Base-by-base conservation (phyloP, 2,329 filamentous ascomycete genomes). In the Nannizzia gypsea region DNA sequence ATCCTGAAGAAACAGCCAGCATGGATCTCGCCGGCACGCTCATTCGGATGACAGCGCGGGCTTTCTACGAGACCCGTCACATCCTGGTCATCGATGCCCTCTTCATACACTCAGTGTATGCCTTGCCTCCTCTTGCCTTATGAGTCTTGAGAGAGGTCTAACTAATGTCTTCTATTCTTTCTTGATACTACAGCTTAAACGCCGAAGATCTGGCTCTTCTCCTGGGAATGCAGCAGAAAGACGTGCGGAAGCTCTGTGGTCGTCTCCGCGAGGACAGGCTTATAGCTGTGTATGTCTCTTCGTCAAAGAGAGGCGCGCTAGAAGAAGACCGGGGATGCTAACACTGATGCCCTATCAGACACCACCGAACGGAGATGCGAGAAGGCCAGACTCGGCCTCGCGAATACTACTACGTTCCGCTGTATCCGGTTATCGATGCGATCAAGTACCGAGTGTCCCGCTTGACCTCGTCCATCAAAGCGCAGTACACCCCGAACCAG, bases 371-470 rank as follows among this genome's bases (percentile, higher is more conserved):
- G 56, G 90, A 96, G 71, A 77, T 88, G 59, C 85, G 86, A 65
- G 88, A 91, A 69, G 89, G 89, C 57, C 88, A 90, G 62, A 86
- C 88, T 61, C 86, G 90, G 58, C 87, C 89, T 3, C 84, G 89
- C 67, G 95, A 92, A 63, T 99, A 96, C 80, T 99, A 95, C 77
- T 99, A 89, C 74, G 92, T 99, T 71, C 91, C 96, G 71, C 95
- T 95, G 69, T 89, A 93, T 62, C 88, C 89, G 61, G 90, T 92
- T 38, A 90, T 99, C 69, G 93, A 99, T 74, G 90, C 89, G 56
- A 95, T 96, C 75, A 99, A 99, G 73, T 99, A 88, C 82, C 87
- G 89, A 63, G 85, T 96, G 57, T 91, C 92, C 70, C 87, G 86
- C 60, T 84, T 97, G 66, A 90, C 91, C 66, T 91, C 92, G 71